Conservation (phyloP, 805 yeast genomes). For the Lachancea quebecensis region DNA sequence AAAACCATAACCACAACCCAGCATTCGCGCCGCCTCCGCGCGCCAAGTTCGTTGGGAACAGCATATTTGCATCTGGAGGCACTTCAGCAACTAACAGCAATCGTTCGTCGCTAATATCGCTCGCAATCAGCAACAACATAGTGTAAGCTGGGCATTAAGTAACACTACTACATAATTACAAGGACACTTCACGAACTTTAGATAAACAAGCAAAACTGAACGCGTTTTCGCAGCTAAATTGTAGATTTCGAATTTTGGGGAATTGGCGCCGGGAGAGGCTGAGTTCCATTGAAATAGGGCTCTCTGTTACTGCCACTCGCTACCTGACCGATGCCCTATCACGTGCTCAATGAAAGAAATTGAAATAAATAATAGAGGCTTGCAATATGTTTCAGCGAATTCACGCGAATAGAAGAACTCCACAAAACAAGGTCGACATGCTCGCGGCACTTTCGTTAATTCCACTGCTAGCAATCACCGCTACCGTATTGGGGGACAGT, state of each 20-base stretch:
- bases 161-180: background rate
- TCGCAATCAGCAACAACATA: conserved; percentile 14
- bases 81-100: conserved; percentile 21
- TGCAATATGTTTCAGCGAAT: no score
- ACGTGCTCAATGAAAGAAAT: no score
- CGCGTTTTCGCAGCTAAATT: no score
- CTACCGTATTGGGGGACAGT: conserved; percentile 7
- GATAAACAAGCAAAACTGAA: no score
- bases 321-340: no score
- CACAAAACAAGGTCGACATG: background rate
- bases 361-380: no score
- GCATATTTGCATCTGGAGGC: conserved; percentile 25
- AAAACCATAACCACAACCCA: conserved; percentile 16
- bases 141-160: background rate
- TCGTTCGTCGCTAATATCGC: conserved; percentile 20
- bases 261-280: no score
- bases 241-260: no score
- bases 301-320: no score
- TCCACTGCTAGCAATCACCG: conserved; percentile 4
- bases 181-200: no score
- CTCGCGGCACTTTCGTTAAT: background rate
- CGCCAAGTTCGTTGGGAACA: conserved; percentile 23
- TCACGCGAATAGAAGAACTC: no score
- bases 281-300: no score
- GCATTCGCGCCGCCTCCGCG: conserved; percentile 23